Base-by-base conservation (phyloP, 495 filamentous ascomycete genomes). In the Penicillium silybi region DNA sequence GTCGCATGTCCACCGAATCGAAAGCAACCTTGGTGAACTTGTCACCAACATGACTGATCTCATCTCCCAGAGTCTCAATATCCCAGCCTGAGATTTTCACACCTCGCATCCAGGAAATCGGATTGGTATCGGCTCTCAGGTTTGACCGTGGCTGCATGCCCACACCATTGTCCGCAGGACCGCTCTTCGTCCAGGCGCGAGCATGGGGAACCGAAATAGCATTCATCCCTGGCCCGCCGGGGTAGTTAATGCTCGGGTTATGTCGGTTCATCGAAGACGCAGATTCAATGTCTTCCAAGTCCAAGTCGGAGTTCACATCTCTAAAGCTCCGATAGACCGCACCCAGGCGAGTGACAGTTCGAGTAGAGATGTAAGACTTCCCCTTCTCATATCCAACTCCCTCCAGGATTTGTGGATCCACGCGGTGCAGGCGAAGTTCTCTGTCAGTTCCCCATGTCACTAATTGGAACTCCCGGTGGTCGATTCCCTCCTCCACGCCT, bases 391-490 rank as follows among this genome's bases (percentile, higher is more conserved):
- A 87, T 3, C 92, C 92, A n/a, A 95, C 85, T 7, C 80, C 75
- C 54, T 82, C 71, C 3, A 93, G 70, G 26, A 82, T 70, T 32
- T 85, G 71, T 6, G 80, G 68, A 23, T 87, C 81, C 6, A 91
- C 81, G 45, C 81, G 82, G 61, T 96, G 90, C 37, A 97, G 75
- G 16, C 86, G 84, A 44, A 97, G 78, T 56, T 89, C 77, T 52
- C 85, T 85, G 63, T 97, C 92, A 40, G 85, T 85, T 18, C 90
- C 89, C 92, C 92, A 97, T 3, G 91, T 90, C 5, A 97, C 88
- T 18, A 97, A 71, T 67, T 97, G 92, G 53, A 96, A 96, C 38
- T 96, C 92, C 44, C 92, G 82, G 52, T 92, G 76, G 52, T 97
- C 92, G n/a, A 85, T 68, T n/a, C 77, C 79, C 47, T 90, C 81